phyloP scores from a whole-genome alignment of 139 green algal species.

The Chlamydomonas sp. region DNA sequence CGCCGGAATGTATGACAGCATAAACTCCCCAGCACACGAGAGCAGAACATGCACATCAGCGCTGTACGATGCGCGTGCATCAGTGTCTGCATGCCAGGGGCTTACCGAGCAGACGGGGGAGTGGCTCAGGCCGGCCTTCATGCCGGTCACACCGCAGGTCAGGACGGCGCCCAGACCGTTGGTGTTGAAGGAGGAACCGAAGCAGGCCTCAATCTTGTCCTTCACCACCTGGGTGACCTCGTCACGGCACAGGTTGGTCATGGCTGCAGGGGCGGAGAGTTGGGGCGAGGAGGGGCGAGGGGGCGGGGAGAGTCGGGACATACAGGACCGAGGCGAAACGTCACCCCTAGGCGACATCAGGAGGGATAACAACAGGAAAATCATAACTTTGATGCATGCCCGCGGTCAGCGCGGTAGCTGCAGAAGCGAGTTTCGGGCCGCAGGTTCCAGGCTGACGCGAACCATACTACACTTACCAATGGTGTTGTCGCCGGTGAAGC shows the following conservation, averaged over 20 bases:
- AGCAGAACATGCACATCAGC: neutral
- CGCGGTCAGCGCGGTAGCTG: neutral
- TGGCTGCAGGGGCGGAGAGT: slow-evolving; percentile 48
- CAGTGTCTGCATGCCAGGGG: neutral
- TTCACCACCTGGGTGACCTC: slow-evolving; percentile 82
- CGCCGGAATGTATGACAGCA: neutral
- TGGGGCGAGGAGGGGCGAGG: neutral
- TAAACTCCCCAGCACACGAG: neutral
- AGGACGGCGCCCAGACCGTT: slow-evolving; percentile 87
- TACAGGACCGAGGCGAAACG: no score
- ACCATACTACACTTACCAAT: slow-evolving; percentile 65
- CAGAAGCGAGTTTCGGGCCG: neutral
- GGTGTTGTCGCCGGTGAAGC: slow-evolving; percentile 83
- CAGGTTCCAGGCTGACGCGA: neutral
- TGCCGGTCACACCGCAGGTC: slow-evolving; percentile 83
- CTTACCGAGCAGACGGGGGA: slow-evolving; percentile 52
- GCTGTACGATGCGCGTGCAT: neutral
- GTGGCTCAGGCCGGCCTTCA: slow-evolving; percentile 64
- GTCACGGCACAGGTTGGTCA: slow-evolving; percentile 91
- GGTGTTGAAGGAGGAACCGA: slow-evolving; percentile 83
- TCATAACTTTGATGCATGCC: no score
- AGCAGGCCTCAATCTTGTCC: slow-evolving; percentile 81
- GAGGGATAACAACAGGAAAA: no score
- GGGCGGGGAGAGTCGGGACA: neutral
- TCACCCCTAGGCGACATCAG: no score